These are phyloP conservation scores for Lachnellula hyalina DNA, from an alignment of 2,329 filamentous ascomycete species.

Conservation along the genomic window DNA sequence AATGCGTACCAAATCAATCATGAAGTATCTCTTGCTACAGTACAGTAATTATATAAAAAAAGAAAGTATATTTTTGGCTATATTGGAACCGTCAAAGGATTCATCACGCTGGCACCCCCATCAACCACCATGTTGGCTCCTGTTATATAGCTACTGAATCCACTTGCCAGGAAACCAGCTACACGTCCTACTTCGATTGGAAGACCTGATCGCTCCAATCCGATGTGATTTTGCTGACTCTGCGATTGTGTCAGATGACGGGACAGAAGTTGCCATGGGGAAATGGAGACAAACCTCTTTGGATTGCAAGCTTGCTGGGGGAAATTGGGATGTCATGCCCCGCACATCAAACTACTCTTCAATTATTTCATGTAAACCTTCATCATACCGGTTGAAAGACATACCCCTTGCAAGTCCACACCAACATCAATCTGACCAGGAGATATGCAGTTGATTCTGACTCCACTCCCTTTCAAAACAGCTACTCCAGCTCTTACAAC, in stretches of 20 bases:
- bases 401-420: constrained; percentile 39
- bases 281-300: constrained; percentile 33
- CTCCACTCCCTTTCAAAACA: constrained; percentile 50
- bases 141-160: constrained; percentile 58
- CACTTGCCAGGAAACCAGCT: constrained; percentile 56
- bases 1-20: no score
- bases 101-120: constrained; percentile 42
- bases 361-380: no score
- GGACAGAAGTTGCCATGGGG: neutral
- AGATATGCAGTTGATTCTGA: constrained; percentile 52
- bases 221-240: constrained; percentile 46
- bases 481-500: constrained; percentile 55
- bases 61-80: neutral
- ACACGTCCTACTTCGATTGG: constrained; percentile 55
- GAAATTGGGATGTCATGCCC: constrained; percentile 48
- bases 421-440: constrained; percentile 38
- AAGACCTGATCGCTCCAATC: constrained; percentile 51
- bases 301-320: constrained; percentile 48
- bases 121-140: constrained; percentile 58
- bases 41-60: neutral
- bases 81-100: constrained; percentile 9
- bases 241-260: constrained; percentile 12
- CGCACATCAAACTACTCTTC: constrained; percentile 46
- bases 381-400: no score
- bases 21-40: no score